Evolutionary conservation across 176 grass and related monocot genomes (phyloP).

Genomic region (Lolium rigidum): DNA sequence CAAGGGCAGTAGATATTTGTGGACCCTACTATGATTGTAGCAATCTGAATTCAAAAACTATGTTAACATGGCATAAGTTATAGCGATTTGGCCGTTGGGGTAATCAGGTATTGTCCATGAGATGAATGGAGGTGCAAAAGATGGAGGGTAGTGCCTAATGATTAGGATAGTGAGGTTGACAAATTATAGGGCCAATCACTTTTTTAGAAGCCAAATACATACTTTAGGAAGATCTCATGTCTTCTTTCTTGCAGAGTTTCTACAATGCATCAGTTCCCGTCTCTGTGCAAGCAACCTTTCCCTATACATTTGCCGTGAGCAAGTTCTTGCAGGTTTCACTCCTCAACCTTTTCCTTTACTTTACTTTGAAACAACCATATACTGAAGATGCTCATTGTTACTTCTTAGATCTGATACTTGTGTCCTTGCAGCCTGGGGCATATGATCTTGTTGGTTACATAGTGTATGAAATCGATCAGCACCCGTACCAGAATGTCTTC

Average conservation of each 20-base stretch:
- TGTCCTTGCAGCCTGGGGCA: slow-evolving; percentile 74
- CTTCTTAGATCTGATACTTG: slow-evolving; percentile 38
- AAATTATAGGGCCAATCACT: not conserved
- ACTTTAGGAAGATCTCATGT: not conserved
- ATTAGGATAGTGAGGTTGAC: not conserved
- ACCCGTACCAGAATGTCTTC: slow-evolving; percentile 82
- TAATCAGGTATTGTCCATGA: not conserved
- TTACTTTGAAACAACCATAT: slow-evolving; percentile 34
- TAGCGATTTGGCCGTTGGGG: not conserved
- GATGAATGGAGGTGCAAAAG: slow-evolving; percentile 3
- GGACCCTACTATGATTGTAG: not conserved
- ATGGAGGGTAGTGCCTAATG: not conserved
- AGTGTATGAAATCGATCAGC: slow-evolving; percentile 94
- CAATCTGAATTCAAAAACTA: not conserved
- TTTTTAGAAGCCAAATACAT: not conserved
- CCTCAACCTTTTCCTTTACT: slow-evolving; percentile 10
- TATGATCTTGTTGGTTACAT: slow-evolving; percentile 95
- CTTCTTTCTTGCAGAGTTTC: slow-evolving; percentile 65
- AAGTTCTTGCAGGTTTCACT: slow-evolving; percentile 95
- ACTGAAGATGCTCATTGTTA: slow-evolving; percentile 12
- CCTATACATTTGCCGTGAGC: slow-evolving; percentile 87
- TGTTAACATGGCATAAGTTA: not conserved
- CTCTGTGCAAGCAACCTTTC: slow-evolving; percentile 89
- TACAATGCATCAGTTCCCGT: slow-evolving; percentile 84
- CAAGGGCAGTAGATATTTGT: not conserved